phyloP scores from a whole-genome alignment of 805 yeast genomes.

The Lachancea waltii region DNA sequence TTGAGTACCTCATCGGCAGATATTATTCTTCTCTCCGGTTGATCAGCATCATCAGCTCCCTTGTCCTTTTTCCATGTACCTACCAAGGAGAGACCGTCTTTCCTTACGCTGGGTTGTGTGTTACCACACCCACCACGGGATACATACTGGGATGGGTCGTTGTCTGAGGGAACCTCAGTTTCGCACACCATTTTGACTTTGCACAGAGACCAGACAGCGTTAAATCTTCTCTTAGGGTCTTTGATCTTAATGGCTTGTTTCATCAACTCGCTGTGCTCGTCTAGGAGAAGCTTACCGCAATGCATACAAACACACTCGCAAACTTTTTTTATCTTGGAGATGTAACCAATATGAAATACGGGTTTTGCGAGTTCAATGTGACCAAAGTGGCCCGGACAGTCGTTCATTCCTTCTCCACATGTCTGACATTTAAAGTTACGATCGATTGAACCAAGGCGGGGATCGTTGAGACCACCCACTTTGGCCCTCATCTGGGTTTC shows the following conservation, averaged over 20 bases:
- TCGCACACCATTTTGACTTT: constrained; percentile 94
- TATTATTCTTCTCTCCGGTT: constrained; percentile 85
- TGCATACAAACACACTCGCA: constrained; percentile 98
- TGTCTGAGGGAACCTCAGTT: constrained; percentile 67
- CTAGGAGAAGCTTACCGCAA: constrained; percentile 90
- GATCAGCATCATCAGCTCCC: constrained; percentile 68
- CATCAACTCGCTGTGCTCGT: constrained; percentile 63
- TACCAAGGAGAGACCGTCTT: constrained; percentile 91
- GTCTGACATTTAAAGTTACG: constrained; percentile 97
- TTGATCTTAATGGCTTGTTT: constrained; percentile 82
- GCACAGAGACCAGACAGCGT: constrained; percentile 92
- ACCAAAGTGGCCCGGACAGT: constrained; percentile 99
- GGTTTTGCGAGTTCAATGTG: constrained; percentile 98
- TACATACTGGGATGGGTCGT: constrained; percentile 44
- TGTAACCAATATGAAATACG: constrained; percentile 94
- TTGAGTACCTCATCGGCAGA: constrained; percentile 85
- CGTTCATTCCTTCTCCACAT: constrained; percentile 98
- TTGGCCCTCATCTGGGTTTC: constrained; percentile 92
- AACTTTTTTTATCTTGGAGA: constrained; percentile 87
- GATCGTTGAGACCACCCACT: constrained; percentile 95
- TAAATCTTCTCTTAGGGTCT: constrained; percentile 93
- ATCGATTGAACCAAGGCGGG: constrained; percentile 94
- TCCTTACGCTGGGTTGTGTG: constrained; percentile 89
- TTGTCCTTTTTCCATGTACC: constrained; percentile 98
- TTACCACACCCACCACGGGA: constrained; percentile 98